Evolutionary conservation across 108 stramenopile genomes (phyloP), one percentile per base, ranked within the genome.

Genomic region (Skeletonema menzelii): DNA sequence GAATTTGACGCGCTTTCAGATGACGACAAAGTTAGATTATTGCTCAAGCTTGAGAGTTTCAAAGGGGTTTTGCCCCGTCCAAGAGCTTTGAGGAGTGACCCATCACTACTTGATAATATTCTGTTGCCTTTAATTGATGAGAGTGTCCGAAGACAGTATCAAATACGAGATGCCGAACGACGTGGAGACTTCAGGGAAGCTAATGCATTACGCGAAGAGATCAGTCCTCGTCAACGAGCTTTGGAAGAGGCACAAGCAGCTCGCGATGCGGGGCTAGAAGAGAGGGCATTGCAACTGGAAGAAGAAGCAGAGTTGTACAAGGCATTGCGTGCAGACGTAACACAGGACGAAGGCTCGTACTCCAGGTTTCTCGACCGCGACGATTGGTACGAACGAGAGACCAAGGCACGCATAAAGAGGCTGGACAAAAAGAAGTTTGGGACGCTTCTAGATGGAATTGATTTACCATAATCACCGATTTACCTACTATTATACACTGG

Each of bases 311-410:
- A 94, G 19, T 72, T 96, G 27, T 80, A 88, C 37, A 86, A 76
- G 38, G 71, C 65, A 34, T 60, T 91, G 42, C 67, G 91, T 56
- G 93, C 94, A 46, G 96, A 97, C 76, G 80, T 83, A 2, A 96
- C 96, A 4, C 95, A 95, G 68, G 91, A 95, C 59, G 89, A 88
- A 76, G 90, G 90, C 0, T 44, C 78, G 5, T 95, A 95, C 75
- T 78, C 62, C 27, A 79, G 85, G 28, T 95, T 87, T 74, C 76
- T 97, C 14, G 96, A 97, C 71, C 77, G 88, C 64, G 96, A 97
- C 60, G 90, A 94, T 35, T 97, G 96, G 96, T 97, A 97, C 68
- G 88, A 93, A 61, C 56, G 86, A 2, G 88, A 92, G 40, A 88
- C 92, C 14, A 82, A 84, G 63, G 74, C 80, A 22, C 78, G 75